Evolutionary conservation across 352 stramenopile genomes (phyloP), one percentile per base, ranked within the genome.

Genomic region (Globisporangium polare): DNA sequence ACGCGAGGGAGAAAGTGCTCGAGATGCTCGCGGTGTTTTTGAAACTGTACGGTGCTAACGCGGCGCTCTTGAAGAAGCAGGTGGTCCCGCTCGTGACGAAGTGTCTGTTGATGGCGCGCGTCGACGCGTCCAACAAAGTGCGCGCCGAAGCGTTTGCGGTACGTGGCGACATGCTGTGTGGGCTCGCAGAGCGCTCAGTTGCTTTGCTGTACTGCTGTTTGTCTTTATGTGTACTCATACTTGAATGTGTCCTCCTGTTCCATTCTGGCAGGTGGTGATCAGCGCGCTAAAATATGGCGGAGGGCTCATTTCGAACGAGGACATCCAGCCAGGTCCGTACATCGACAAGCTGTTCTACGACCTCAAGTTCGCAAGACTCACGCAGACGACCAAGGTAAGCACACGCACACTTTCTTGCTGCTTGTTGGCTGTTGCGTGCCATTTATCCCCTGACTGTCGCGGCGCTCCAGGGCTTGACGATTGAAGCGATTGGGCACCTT

Each of bases 311-410:
- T 63, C 70, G 5, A 75, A 59, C n/a, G 69, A 80, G 15, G 78
- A 86, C 17, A 67, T 89, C 22, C 71, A 86, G 33, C 79, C 83
- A 3, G 56, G 66, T 35, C 55, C 56, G 35, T 92, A 89, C 42
- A 61, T 79, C 43, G 79, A 88, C 27, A 90, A 90, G 56, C 66
- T 92, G 10, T 88, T 90, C 39, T 73, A 86, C 52, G 83, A 92
- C 42, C 78, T 92, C 53, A 87, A 88, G 66, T 92, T 88, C 47
- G 77, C 75, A 5, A 90, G 89, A 43, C 72, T 73, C 8, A 80
- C 77, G 3, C 83, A 92, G 47, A 90, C 79, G 1, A 81, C 77
- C 2, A 90, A 89, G 57, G 77, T 83, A 53, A 12, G 43, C 47
- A 6, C 4, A 35, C 27, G 31, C 41, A 47, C 7, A 24, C 18